phyloP scores from a whole-genome alignment of 352 stramenopile species.

The Pythium biforme region DNA sequence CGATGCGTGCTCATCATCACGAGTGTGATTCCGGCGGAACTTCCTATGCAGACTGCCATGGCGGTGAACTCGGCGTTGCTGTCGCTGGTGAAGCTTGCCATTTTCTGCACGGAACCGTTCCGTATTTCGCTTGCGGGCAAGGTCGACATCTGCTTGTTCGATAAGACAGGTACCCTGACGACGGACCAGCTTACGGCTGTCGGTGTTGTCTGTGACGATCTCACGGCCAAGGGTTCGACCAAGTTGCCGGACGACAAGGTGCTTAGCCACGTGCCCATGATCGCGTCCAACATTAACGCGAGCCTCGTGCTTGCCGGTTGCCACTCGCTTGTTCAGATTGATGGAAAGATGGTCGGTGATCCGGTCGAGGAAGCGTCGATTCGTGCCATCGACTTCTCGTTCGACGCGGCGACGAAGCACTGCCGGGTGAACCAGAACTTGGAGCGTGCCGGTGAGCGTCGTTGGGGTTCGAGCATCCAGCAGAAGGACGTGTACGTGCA shows the following conservation, averaged over 20 bases:
- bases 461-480: conserved; percentile 63
- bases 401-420: conserved; percentile 65
- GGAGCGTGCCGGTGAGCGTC: conserved; percentile 63
- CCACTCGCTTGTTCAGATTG: conserved; percentile 97
- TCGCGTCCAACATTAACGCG: conserved; percentile 75
- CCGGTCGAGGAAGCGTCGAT: conserved; percentile 98
- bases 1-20: conserved; percentile 99
- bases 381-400: conserved; percentile 94
- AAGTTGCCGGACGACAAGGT: conserved; percentile 43
- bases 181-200: conserved; percentile 94
- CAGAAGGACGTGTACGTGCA: conserved; percentile 84
- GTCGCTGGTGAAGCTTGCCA: conserved; percentile 92
- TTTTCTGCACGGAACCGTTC: conserved; percentile 99
- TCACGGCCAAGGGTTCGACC: conserved; percentile 28
- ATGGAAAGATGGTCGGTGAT: conserved; percentile 96
- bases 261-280: conserved; percentile 75
- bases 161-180: conserved; percentile 99
- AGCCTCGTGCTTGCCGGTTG: conserved; percentile 89
- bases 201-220: conserved; percentile 89
- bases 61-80: conserved; percentile 96
- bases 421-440: conserved; percentile 77
- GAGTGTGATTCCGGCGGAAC: conserved; percentile 96
- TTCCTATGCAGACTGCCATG: conserved; percentile 98
- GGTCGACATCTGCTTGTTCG: conserved; percentile 97
- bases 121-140: conserved; percentile 97